Base-by-base conservation (phyloP, 768 basidiomycete genomes). In the Trametes elegans region DNA sequence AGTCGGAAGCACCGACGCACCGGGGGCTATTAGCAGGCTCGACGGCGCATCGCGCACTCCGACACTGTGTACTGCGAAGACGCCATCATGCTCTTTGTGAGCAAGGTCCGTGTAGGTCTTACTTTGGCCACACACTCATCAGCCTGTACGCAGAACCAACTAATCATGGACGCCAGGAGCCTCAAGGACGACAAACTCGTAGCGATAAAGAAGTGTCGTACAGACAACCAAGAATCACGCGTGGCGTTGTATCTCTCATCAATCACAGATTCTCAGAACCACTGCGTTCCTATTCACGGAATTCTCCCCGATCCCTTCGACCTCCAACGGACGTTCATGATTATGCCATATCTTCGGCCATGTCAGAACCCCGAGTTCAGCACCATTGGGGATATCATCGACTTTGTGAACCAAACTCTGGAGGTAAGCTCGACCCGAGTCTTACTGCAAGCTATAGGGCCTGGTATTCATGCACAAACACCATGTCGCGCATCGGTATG, bases 321-420 rank as follows among this genome's bases (percentile, higher is more conserved):
- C 10, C 18, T 27, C 7, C 21, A 13, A 11, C 45, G n/a, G 13
- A 31, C 38, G 0, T 49, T 61, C 5, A 47, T 68, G 38, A 59
- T 70, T n/a, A 68, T 6, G 40, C 40, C 40, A 10, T 42, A 42
- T 13, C 40, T 42, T 14, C 3, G 40, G 9, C 40, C 40, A 24
- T 63, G 59, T 44, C 49, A 70, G 35, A 41, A 67, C 21, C 70
- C 70, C 0, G 51, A 38, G 3, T 60, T 71, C 27, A 31, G 35
- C 7, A 59, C 51, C 6, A 45, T 65, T 7, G 64, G 64, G 6
- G 64, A 65, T 31, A 50, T 55, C 7, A 21, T 62, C 7, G 56
- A 57, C 4, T 49, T 39, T 16, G 36, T 38, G 9, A 18, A 29
- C 26, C 34, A 49, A 19, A 45, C 43, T 5, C 24, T 45, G 5